phyloP scores from a whole-genome alignment of 306 rosid genomes.

The Trifolium repens region DNA sequence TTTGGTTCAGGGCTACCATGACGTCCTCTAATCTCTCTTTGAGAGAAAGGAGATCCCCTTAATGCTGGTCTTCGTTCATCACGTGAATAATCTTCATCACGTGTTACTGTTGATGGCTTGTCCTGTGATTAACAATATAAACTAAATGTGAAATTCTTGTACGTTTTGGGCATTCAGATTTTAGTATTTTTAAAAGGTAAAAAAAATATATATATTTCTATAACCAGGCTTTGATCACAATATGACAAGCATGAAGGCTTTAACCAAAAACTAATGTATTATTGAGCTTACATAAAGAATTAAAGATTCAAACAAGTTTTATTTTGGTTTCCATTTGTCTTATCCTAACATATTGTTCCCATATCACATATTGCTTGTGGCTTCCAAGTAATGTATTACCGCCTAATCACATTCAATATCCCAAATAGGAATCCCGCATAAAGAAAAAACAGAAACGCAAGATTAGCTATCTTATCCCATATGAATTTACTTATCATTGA shows the following conservation, averaged over 20 bases:
- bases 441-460: neutral
- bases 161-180: constrained; percentile 27
- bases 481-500: neutral
- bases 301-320: constrained; percentile 1
- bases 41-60: constrained; percentile 73
- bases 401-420: neutral
- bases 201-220: neutral
- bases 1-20: constrained; percentile 65
- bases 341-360: neutral
- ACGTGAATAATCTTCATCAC: constrained; percentile 67
- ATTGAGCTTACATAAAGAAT: neutral
- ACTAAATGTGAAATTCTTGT: constrained; percentile 41
- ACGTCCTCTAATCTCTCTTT: constrained; percentile 65
- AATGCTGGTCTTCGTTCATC: constrained; percentile 59
- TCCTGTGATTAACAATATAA: constrained; percentile 71
- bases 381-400: neutral
- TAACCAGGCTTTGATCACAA: constrained; percentile 28
- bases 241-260: constrained; percentile 10
- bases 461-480: constrained; percentile 2
- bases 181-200: neutral
- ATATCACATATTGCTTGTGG: neutral
- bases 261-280: constrained; percentile 12
- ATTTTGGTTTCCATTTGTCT: neutral
- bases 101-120: constrained; percentile 60
- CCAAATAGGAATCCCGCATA: neutral